Percentiles rank a stretch among this genome's conserved stretches.
These are phyloP conservation scores for Pseudogymnoascus verrucosus DNA, from an alignment of 2,329 filamentous ascomycete species.

Conservation along the genomic window DNA sequence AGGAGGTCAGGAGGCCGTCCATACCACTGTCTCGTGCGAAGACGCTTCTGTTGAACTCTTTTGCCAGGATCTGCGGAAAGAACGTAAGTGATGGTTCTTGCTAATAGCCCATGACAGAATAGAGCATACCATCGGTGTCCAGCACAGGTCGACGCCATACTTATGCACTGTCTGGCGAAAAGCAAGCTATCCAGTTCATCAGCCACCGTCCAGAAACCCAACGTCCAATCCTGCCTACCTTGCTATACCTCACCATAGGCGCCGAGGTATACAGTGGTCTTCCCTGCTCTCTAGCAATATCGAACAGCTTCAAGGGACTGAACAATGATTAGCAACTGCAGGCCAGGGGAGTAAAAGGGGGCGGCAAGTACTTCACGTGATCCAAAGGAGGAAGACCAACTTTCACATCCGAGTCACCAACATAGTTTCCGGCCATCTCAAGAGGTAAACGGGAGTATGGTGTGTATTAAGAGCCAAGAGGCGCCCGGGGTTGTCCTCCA, in stretches of 20 bases:
- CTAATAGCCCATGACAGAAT: background rate
- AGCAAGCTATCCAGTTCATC: constrained; percentile 43
- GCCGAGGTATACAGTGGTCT: constrained; percentile 52
- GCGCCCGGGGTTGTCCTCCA: background rate
- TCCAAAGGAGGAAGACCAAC: background rate
- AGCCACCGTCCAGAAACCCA: background rate
- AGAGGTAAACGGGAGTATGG: background rate
- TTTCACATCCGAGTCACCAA: constrained; percentile 2
- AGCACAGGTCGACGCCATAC: constrained; percentile 59
- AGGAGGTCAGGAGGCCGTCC: constrained; percentile 14
- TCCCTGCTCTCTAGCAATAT: constrained; percentile 42
- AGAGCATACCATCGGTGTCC: constrained; percentile 57
- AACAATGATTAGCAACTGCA: background rate
- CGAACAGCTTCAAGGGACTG: constrained; percentile 53
- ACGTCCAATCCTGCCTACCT: constrained; percentile 26
- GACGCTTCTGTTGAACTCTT: constrained; percentile 57
- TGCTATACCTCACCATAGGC: constrained; percentile 62
- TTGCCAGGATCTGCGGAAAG: constrained; percentile 44
- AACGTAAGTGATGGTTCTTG: background rate
- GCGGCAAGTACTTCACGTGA: constrained; percentile 3
- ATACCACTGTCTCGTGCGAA: constrained; percentile 53
- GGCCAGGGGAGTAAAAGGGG: background rate
- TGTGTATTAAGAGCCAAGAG: background rate
- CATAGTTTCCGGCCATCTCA: background rate
- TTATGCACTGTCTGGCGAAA: constrained; percentile 59